Evolutionary conservation across 2,329 filamentous ascomycete species (phyloP).

Genomic region (Rugonectria rugulosa): DNA sequence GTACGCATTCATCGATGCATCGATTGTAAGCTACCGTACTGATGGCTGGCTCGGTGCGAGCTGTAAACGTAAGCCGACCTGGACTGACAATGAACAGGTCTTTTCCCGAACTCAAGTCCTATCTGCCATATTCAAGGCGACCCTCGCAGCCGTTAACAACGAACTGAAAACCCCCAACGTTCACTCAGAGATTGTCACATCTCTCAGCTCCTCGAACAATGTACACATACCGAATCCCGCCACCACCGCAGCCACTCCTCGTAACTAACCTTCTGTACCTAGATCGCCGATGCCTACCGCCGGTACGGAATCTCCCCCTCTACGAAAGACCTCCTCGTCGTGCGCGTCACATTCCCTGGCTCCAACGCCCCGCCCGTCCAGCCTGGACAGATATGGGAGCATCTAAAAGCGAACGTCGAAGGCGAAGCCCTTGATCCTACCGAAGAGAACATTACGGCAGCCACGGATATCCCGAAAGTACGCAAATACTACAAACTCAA

Average conservation of each 20-base stretch:
- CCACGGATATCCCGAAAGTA: constrained; percentile 73
- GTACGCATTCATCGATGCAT: constrained; percentile 92
- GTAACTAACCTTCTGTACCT: constrained; percentile 16
- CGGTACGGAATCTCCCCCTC: constrained; percentile 80
- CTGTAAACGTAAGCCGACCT: no score
- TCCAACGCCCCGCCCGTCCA: constrained; percentile 49
- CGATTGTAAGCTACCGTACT: constrained; percentile 63
- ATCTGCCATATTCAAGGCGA: constrained; percentile 79
- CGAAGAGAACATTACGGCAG: constrained; percentile 65
- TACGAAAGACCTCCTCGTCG: constrained; percentile 76
- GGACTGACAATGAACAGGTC: constrained; percentile 57
- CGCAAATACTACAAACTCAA: constrained; percentile 89
- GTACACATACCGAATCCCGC: constrained; percentile 50
- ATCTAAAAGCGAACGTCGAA: constrained; percentile 68
- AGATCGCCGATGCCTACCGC: constrained; percentile 93
- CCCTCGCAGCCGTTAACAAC: constrained; percentile 68
- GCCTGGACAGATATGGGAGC: constrained; percentile 60
- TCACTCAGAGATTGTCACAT: constrained; percentile 87
- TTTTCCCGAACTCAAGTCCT: constrained; percentile 77
- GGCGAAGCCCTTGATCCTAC: constrained; percentile 67
- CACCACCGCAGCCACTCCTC: neutral
- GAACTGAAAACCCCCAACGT: constrained; percentile 82
- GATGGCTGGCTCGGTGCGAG: neutral
- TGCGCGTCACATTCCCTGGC: constrained; percentile 74
- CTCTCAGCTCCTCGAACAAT: constrained; percentile 83